Conservation (phyloP, 257 asterid genomes). For the Lithospermum erythrorhizon region DNA sequence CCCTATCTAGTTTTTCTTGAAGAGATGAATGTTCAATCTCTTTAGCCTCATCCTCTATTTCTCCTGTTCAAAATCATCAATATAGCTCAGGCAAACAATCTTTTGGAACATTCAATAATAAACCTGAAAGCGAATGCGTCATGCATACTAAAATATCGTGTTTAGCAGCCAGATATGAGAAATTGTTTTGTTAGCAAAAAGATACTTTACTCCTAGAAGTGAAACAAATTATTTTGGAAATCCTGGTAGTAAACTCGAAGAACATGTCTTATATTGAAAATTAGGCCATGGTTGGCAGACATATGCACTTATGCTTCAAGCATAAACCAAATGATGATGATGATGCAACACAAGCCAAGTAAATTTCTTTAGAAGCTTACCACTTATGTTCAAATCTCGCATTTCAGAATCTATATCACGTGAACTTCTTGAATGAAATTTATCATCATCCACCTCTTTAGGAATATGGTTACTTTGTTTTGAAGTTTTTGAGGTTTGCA, state of each 20-base stretch:
- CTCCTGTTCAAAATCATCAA: slow-evolving; percentile 33
- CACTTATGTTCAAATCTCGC: slow-evolving; percentile 37
- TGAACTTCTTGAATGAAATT: slow-evolving; percentile 28
- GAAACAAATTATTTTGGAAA: no score
- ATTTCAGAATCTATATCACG: slow-evolving; percentile 37
- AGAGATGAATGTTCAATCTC: slow-evolving; percentile 87
- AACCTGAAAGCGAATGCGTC: no score
- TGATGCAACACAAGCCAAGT: background rate
- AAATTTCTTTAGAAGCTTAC: slow-evolving; percentile 26
- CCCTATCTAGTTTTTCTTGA: slow-evolving; percentile 76
- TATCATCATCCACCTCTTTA: slow-evolving; percentile 42
- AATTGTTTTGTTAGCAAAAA: no score
- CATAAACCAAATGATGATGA: background rate
- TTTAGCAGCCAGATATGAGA: background rate
- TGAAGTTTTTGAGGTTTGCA: slow-evolving; percentile 31
- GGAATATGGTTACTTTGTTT: slow-evolving; percentile 30
- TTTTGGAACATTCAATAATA: background rate
- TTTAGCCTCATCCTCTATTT: slow-evolving; percentile 63
- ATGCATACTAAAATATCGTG: background rate
- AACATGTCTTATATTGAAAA: no score
- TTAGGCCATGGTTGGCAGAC: background rate
- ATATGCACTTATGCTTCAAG: background rate
- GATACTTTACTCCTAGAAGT: no score
- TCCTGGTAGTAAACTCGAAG: no score
- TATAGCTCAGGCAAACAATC: slow-evolving; percentile 5